These are phyloP conservation scores for Boletus speciosus DNA, from an alignment of 768 basidiomycete genomes.

Conservation along the genomic window DNA sequence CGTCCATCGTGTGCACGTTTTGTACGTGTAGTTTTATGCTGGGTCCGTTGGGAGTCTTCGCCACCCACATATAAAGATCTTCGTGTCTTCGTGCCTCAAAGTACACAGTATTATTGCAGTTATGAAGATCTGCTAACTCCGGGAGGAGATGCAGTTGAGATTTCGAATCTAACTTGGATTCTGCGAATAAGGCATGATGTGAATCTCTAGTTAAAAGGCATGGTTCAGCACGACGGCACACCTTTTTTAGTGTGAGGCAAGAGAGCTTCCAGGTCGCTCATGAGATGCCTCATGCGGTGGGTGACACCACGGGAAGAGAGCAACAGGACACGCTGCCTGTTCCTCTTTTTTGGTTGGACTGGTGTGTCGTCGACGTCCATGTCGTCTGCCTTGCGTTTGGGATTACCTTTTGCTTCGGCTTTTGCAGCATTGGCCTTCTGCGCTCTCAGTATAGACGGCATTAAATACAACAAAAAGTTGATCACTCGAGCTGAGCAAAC, in stretches of 20 bases:
- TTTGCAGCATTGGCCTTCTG: slow-evolving; percentile 57
- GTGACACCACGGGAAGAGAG: slow-evolving; percentile 93
- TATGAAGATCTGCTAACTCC: slow-evolving; percentile 94
- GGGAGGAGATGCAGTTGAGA: slow-evolving; percentile 89
- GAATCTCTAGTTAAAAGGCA: background rate
- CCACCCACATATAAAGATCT: slow-evolving; percentile 95
- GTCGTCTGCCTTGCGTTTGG: slow-evolving; percentile 63
- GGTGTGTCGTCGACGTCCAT: slow-evolving; percentile 53
- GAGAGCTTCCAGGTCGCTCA: slow-evolving; percentile 88
- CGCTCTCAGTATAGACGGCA: slow-evolving; percentile 65
- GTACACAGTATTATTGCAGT: slow-evolving; percentile 96
- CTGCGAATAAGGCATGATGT: slow-evolving; percentile 39
- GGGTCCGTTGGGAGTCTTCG: slow-evolving; percentile 96
- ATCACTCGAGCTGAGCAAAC: background rate
- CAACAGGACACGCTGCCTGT: slow-evolving; percentile 93
- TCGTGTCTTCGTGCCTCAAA: slow-evolving; percentile 96
- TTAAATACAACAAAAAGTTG: slow-evolving; percentile 21
- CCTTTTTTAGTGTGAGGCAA: slow-evolving; percentile 98
- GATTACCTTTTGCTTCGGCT: slow-evolving; percentile 40
- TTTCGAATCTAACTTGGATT: slow-evolving; percentile 97
- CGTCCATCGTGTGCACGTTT: slow-evolving; percentile 99
- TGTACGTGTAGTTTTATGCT: slow-evolving; percentile 97
- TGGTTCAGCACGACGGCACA: slow-evolving; percentile 35
- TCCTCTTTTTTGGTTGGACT: slow-evolving; percentile 55
- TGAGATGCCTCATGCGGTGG: slow-evolving; percentile 94